A percentile compares a stretch with the other conserved stretches of the same genome.
phyloP scores from a whole-genome alignment of 345 rosid species.

The Moringa oleifera region DNA sequence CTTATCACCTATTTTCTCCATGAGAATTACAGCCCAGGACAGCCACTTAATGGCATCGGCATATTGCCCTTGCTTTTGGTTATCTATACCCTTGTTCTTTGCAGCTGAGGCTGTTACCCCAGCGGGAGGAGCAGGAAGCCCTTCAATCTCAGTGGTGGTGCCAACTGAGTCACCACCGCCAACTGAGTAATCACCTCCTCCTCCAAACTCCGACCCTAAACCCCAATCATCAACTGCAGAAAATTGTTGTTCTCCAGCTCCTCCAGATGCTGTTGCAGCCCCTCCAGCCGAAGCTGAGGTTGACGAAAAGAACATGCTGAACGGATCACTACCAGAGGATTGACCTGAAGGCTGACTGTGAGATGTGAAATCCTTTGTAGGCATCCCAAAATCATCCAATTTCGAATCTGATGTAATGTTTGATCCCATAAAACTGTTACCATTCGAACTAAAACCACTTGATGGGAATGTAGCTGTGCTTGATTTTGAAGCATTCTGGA shows the following conservation, averaged over 20 bases:
- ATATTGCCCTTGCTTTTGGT: conserved; percentile 86
- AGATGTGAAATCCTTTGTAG: conserved; percentile 32
- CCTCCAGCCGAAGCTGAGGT: conserved; percentile 36
- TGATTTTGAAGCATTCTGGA: conserved; percentile 52
- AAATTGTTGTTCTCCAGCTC: conserved; percentile 40
- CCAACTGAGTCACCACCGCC: conserved; percentile 43
- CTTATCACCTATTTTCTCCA: conserved; percentile 62
- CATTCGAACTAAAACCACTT: conserved; percentile 31
- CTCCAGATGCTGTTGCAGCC: conserved; percentile 30
- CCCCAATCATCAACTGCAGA: conserved; percentile 81
- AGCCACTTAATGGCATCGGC: conserved; percentile 99
- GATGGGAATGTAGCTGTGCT: conserved; percentile 37
- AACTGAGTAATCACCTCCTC: conserved; percentile 43
- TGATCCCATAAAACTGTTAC: conserved; percentile 34
- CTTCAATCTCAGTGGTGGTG: conserved; percentile 86
- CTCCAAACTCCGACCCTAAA: conserved; percentile 59
- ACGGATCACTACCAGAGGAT: conserved; percentile 45
- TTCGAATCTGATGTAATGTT: conserved; percentile 21
- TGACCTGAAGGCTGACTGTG: conserved; percentile 41
- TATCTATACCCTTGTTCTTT: conserved; percentile 80
- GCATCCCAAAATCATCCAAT: conserved; percentile 50
- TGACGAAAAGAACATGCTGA: conserved; percentile 53
- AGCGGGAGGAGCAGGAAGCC: conserved; percentile 94
- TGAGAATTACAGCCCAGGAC: conserved; percentile 91
- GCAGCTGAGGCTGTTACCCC: conserved; percentile 75